These are phyloP conservation scores for Rhododendron henanense DNA, from an alignment of 148 eudicot genomes.

Conservation along the genomic window DNA sequence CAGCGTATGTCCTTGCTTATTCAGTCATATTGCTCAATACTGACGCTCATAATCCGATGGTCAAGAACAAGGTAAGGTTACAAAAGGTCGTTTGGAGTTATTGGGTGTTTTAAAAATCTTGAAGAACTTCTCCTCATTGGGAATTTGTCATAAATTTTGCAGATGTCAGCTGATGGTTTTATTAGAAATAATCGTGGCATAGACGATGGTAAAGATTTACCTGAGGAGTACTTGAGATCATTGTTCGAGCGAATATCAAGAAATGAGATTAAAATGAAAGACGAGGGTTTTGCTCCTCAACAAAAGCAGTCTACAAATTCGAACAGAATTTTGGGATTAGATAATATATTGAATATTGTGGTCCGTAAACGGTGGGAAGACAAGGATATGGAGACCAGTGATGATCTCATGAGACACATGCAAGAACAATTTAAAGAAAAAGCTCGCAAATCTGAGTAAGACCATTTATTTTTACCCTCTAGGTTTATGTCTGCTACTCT, in stretches of 20 bases:
- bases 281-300: constrained; percentile 65
- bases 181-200: constrained; percentile 96
- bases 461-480: constrained; percentile 9
- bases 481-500: neutral
- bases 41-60: constrained; percentile 98
- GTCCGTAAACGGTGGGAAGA: constrained; percentile 83
- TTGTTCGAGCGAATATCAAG: constrained; percentile 84
- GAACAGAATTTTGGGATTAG: constrained; percentile 83
- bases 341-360: constrained; percentile 89
- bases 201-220: constrained; percentile 96
- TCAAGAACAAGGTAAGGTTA: constrained; percentile 73
- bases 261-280: constrained; percentile 98
- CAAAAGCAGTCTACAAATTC: constrained; percentile 79
- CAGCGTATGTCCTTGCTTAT: constrained; percentile 98
- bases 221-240: constrained; percentile 88
- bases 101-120: constrained; percentile 7
- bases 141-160: constrained; percentile 19
- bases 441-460: constrained; percentile 99
- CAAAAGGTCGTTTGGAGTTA: neutral
- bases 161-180: constrained; percentile 98
- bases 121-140: neutral
- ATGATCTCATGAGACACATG: constrained; percentile 94
- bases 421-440: constrained; percentile 97
- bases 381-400: constrained; percentile 70
- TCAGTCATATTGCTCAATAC: constrained; percentile 98